Base-by-base conservation (phyloP, 2,329 filamentous ascomycete genomes). In the Dothistroma pini region DNA sequence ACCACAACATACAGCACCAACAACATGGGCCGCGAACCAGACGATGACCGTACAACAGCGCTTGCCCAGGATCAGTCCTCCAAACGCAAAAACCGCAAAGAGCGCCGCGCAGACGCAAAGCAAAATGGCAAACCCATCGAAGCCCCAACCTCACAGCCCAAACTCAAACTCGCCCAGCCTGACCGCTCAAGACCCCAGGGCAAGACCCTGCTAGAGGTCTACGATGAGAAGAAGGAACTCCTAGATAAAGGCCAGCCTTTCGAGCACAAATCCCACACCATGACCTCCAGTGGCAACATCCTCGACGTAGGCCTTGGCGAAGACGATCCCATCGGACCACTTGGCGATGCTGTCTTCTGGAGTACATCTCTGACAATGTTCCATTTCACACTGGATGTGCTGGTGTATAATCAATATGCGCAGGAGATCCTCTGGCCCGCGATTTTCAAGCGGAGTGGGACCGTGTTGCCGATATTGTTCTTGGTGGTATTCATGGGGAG, bases 341-440 rank as follows among this genome's bases (percentile, higher is more conserved):
- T 77, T 0, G 80, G 76, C 44, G 75, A 82, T 58, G 76, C 80
- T 1, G 66, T 83, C 25, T 77, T 83, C 58, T 82, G 80, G 70
- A 73, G 77, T 7, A 76, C 84, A 11, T 86, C 85, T 64, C 76
- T 95, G 68, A 80, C 84, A 12, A 89, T 87, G 80, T 76, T 93
- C 55, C 89, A 93, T 72, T 87, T 92, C 67, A 91, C 88, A 0
- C 81, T 95, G 56, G 90, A 93, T 71, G 86, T 92, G 41, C 79
- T 95, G 11, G 89, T 92, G 22, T 89, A 91, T 73, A 83, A 88
- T 68, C 90, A 95, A 75, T 95, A 91, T 70, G 84, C 86, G n/a
- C 80, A 86, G 63, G 81, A 85, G 1, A 80, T 92, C 2, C 72
- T 81, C 3, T 91, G 87, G 86, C 59, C 70, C 0, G 75, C 78